Base-by-base conservation (phyloP, 495 filamentous ascomycete species). In the Trichoderma erinaceum region DNA sequence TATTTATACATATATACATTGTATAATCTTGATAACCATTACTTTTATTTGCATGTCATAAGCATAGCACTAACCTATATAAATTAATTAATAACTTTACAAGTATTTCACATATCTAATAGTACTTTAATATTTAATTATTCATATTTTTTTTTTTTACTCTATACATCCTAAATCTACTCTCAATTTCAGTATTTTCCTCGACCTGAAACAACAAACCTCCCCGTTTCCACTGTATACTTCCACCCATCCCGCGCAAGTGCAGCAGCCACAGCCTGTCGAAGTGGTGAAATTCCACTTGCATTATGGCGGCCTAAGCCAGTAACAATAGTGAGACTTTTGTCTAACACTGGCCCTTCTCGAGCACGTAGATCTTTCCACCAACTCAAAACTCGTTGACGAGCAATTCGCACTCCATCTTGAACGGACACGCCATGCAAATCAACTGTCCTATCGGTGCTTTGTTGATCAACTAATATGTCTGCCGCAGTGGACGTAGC, bases 381-480 rank as follows among this genome's bases (percentile, higher is more conserved):
- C 95, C 95, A 99, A 10, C 72, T 75, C 66, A 84, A 82, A 0
- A 91, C 89, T 18, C 84, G 80, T 46, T 87, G 83, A 44, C 83
- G 84, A 0, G 90, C 85, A 63, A 97, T 97, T 10, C 90, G 82
- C 12, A 91, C 81, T 0, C 88, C 94, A 75, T 97, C 90, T 46
- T 85, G 77, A 1, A 97, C 93, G 27, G 82, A 87, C 16, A 96
- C 85, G 13, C 92, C 92, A 73, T 99, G 95, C 29, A 99, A 80
- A 78, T 99, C 93, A 12, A 96, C 77, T 70, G 74, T 77, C 68
- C 76, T 78, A 3, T 73, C 65, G 1, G 79, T 83, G 58, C 87
- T 91, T 69, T 91, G 86, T 2, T 73, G 70, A 5, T 84, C 78
- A 1, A 92, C 92, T 18, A 86, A 78, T 5, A 77, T 75, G 71